Conservation (phyloP, 139 green algal species). For the Chlorokybus atmophyticus region DNA sequence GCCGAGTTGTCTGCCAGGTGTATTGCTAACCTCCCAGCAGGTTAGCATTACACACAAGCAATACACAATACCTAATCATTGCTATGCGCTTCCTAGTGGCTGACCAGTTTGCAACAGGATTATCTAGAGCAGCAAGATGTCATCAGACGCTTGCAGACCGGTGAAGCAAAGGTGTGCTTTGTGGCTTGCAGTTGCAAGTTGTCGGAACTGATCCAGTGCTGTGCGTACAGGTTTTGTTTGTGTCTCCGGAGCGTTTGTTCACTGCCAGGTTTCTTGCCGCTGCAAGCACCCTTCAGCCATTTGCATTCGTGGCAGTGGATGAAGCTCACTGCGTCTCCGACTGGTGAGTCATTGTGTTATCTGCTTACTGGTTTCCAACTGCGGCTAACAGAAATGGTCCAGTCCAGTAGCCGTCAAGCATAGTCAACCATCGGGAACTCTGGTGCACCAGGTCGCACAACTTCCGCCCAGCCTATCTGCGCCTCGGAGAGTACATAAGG, state of each 20-base stretch:
- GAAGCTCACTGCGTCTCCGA: conserved; percentile 72
- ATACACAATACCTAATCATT: no score
- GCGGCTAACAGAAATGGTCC: neutral
- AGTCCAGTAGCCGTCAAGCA: neutral
- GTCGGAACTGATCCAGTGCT: conserved; percentile 7
- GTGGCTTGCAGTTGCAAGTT: neutral
- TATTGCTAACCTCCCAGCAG: conserved; percentile 56
- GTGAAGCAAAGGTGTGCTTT: no score
- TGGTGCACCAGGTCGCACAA: conserved; percentile 66
- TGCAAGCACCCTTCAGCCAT: conserved; percentile 28
- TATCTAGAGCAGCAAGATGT: no score
- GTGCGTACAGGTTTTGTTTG: conserved; percentile 58
- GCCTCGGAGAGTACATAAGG: conserved; percentile 52
- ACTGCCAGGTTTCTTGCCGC: conserved; percentile 48
- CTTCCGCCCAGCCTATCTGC: conserved; percentile 77
- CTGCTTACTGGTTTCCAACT: neutral
- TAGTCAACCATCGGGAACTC: neutral
- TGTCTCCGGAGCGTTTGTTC: conserved; percentile 75
- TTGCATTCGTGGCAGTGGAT: conserved; percentile 29
- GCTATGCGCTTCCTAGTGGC: no score
- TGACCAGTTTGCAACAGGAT: no score
- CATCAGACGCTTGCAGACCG: no score
- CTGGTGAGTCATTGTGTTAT: conserved; percentile 14
- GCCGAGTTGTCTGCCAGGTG: conserved; percentile 51
- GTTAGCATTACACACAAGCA: no score